phyloP scores from a whole-genome alignment of 768 basidiomycete genomes.

The Mycena haematopus region DNA sequence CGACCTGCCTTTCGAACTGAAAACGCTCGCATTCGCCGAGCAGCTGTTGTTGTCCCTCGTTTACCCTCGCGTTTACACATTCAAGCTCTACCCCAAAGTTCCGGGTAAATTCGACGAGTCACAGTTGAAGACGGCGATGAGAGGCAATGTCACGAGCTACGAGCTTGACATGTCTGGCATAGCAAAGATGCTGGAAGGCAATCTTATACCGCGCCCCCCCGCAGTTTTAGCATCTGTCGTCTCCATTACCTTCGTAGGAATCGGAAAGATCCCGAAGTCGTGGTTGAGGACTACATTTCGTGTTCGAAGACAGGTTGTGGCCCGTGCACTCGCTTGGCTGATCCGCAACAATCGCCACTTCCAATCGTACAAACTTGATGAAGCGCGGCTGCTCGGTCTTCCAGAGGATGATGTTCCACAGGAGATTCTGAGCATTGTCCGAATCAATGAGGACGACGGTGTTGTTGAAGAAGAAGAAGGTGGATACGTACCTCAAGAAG shows the following conservation, averaged over 20 bases:
- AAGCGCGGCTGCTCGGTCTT: constrained; percentile 28
- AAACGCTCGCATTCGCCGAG: constrained; percentile 42
- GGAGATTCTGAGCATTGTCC: constrained; percentile 32
- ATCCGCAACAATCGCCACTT: too few species aligned
- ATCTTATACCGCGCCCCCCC: constrained; percentile 40
- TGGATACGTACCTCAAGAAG: constrained; percentile 39
- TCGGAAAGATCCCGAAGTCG: constrained; percentile 33
- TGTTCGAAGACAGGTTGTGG: constrained; percentile 38
- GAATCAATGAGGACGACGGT: constrained; percentile 27
- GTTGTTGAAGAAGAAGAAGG: constrained; percentile 32
- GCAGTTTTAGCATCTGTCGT: constrained; percentile 40
- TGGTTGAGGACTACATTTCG: constrained; percentile 40
- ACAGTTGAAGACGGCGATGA: constrained; percentile 37
- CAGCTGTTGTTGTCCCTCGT: constrained; percentile 41
- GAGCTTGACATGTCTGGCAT: constrained; percentile 36
- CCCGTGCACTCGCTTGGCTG: constrained; percentile 32
- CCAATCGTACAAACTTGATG: constrained; percentile 34
- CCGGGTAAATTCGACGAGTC: neutral
- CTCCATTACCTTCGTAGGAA: constrained; percentile 43
- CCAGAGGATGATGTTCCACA: constrained; percentile 43
- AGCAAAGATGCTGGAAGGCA: constrained; percentile 39
- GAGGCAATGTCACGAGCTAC: constrained; percentile 44
- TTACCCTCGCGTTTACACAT: constrained; percentile 41
- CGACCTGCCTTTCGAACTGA: constrained; percentile 35
- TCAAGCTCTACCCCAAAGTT: constrained; percentile 43